Conservation (phyloP, 2,329 filamentous ascomycete genomes). For the Xylaria sp. region DNA sequence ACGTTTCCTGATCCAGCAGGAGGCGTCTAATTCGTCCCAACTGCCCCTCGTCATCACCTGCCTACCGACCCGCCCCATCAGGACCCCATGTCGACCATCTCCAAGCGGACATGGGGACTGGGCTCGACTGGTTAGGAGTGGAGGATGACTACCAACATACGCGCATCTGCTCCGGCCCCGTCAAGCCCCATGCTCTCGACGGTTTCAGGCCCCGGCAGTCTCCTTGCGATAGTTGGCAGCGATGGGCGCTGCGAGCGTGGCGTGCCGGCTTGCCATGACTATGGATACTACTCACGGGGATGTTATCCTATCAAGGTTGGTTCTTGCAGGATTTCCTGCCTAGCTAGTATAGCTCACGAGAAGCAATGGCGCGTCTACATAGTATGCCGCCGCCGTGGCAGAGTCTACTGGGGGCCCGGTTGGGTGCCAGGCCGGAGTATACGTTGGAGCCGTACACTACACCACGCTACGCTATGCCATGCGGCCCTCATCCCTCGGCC, state of each 20-base stretch:
- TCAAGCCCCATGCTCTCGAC: constrained; percentile 31
- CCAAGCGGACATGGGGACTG: constrained; percentile 22
- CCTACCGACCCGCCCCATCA: constrained; percentile 26
- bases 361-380: constrained; percentile 1
- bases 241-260: constrained; percentile 8
- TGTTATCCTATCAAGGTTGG: constrained; percentile 25
- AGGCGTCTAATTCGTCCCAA: constrained; percentile 38
- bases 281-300: constrained; percentile 19
- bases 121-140: constrained; percentile 13
- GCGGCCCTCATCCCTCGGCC: constrained; percentile 31
- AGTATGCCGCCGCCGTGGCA: background rate
- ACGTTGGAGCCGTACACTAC: constrained; percentile 7
- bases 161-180: constrained; percentile 20
- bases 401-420: constrained; percentile 9
- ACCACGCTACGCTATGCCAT: background rate
- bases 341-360: background rate
- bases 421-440: constrained; percentile 19
- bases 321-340: constrained; percentile 16
- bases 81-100: constrained; percentile 19
- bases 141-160: constrained; percentile 28
- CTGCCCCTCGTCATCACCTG: constrained; percentile 34
- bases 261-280: constrained; percentile 1
- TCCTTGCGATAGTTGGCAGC: constrained; percentile 7
- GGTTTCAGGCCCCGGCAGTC: constrained; percentile 36
- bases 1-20: constrained; percentile 48